Evolutionary conservation across 495 filamentous ascomycete genomes (phyloP).

Genomic region (Platismatia glauca): DNA sequence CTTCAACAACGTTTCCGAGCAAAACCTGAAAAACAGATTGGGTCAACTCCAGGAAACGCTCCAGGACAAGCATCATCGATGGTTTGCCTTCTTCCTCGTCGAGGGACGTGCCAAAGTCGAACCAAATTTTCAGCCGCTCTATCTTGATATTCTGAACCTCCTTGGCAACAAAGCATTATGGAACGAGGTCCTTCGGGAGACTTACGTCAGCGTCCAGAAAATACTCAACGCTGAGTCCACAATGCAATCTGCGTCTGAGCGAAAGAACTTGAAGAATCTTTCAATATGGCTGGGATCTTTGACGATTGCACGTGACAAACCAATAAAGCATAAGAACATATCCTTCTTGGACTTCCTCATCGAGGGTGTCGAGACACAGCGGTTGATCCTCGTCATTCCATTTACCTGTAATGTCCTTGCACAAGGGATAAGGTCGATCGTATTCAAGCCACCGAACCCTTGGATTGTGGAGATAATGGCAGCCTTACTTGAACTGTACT

Average conservation of each 20-base stretch:
- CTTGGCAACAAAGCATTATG: constrained; percentile 71
- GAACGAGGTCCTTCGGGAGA: constrained; percentile 86
- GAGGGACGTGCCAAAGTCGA: constrained; percentile 94
- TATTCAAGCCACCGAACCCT: constrained; percentile 91
- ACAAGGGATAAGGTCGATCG: constrained; percentile 71
- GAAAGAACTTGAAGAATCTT: constrained; percentile 82
- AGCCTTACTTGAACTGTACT: constrained; percentile 82
- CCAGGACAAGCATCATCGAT: constrained; percentile 75
- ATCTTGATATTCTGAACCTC: constrained; percentile 77
- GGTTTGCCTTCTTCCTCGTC: constrained; percentile 94
- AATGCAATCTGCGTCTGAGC: constrained; percentile 66
- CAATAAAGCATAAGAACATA: constrained; percentile 92
- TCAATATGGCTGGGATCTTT: constrained; percentile 87
- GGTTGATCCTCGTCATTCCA: constrained; percentile 82
- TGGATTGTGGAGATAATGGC: constrained; percentile 94
- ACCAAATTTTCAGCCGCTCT: constrained; percentile 88
- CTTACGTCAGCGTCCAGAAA: constrained; percentile 72
- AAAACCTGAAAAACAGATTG: constrained; percentile 75
- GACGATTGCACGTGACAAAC: constrained; percentile 88
- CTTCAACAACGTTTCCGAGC: constrained; percentile 88
- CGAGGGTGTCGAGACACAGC: constrained; percentile 83
- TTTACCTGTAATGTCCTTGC: constrained; percentile 93
- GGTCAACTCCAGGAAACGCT: constrained; percentile 68
- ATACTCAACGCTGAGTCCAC: constrained; percentile 85
- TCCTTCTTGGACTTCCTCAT: constrained; percentile 92